phyloP scores from a whole-genome alignment of 192 early-diverging fungal species.

The Coemansia sp. region DNA sequence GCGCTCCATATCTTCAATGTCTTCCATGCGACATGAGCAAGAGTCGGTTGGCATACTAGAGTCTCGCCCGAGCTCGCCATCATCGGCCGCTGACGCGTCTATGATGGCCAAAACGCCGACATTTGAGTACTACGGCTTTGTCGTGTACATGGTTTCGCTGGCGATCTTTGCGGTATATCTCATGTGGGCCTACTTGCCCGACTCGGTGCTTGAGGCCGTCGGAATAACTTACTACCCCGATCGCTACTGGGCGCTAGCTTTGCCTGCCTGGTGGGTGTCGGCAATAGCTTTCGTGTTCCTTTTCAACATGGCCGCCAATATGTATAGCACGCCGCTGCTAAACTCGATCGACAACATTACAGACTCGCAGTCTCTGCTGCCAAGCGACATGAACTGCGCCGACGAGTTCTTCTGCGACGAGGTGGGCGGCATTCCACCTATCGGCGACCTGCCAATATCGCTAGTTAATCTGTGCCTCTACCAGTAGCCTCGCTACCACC shows the following conservation, averaged over 20 bases:
- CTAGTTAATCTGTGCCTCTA: conserved; percentile 75
- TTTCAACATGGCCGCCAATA: conserved; percentile 76
- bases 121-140: conserved; percentile 90
- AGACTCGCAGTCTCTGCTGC: conserved; percentile 57
- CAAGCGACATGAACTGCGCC: conserved; percentile 16
- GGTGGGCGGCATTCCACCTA: conserved; percentile 49
- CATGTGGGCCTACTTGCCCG: conserved; percentile 84
- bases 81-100: conserved; percentile 20
- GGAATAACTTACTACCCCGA: conserved; percentile 88
- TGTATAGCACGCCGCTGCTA: conserved; percentile 77
- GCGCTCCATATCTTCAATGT: conserved; percentile 15
- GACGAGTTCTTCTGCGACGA: conserved; percentile 30
- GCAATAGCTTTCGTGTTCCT: conserved; percentile 74
- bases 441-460: conserved; percentile 59
- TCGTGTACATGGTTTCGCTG: conserved; percentile 79
- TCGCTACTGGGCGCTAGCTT: conserved; percentile 80
- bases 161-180: conserved; percentile 77
- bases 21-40: conserved; percentile 20
- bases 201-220: conserved; percentile 66
- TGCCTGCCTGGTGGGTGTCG: conserved; percentile 80
- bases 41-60: conserved; percentile 25
- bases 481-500: conserved; percentile 36
- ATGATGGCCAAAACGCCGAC: conserved; percentile 67
- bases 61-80: conserved; percentile 22
- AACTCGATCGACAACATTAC: conserved; percentile 75